phyloP scores from a whole-genome alignment of 2,329 filamentous ascomycete species.

The Aureobasidium sp. region DNA sequence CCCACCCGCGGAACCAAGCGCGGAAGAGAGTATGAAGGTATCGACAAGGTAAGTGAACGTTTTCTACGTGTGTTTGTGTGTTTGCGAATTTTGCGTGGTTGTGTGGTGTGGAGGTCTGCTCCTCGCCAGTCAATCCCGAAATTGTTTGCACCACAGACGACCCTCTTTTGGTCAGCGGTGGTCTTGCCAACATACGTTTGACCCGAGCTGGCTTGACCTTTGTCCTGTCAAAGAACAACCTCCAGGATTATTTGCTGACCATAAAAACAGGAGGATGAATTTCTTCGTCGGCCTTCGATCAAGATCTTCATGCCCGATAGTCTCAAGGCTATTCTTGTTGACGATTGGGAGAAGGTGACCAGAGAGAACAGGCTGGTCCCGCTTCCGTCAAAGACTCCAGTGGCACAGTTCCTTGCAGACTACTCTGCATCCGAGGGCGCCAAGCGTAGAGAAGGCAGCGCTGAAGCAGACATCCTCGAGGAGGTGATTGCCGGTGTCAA shows the following conservation, averaged over 20 bases:
- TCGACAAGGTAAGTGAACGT: constrained; percentile 57
- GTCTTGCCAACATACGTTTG: not conserved
- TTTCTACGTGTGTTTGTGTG: not conserved
- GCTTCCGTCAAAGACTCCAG: constrained; percentile 67
- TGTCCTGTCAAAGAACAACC: not conserved
- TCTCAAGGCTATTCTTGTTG: constrained; percentile 84
- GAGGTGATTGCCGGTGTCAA: constrained; percentile 79
- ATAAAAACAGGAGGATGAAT: constrained; percentile 67
- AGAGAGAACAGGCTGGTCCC: constrained; percentile 87
- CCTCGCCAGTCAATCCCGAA: not conserved
- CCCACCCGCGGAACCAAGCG: constrained; percentile 60
- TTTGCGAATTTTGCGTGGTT: not conserved
- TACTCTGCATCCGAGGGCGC: constrained; percentile 67
- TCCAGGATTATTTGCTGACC: not conserved
- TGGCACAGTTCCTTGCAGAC: constrained; percentile 68
- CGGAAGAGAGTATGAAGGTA: constrained; percentile 64
- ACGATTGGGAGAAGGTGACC: constrained; percentile 98
- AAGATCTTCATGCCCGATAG: constrained; percentile 80
- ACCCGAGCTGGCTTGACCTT: not conserved
- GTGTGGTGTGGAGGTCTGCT: not conserved
- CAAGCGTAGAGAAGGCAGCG: constrained; percentile 55
- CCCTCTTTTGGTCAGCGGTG: no score
- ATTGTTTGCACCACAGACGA: not conserved
- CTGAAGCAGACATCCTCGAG: constrained; percentile 76
- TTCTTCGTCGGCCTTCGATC: constrained; percentile 74